phyloP scores from a whole-genome alignment of 805 yeast genomes.

The Hanseniaspora pseudoguilliermondii region DNA sequence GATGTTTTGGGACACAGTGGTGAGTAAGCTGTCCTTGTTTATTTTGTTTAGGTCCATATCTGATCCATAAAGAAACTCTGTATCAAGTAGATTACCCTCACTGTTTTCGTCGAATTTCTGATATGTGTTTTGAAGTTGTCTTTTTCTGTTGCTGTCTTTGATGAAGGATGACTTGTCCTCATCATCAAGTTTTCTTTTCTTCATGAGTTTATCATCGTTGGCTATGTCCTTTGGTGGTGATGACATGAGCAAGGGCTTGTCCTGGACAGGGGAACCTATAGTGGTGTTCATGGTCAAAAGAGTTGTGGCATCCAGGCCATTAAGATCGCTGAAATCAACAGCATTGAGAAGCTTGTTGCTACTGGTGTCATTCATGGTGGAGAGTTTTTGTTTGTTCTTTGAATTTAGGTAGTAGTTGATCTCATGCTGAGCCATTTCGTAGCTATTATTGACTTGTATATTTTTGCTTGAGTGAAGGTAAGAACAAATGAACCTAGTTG shows the following conservation, averaged over 20 bases:
- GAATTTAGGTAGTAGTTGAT: background rate
- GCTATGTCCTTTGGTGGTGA: constrained; percentile 1
- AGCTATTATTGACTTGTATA: too few species aligned
- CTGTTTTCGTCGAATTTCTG: background rate
- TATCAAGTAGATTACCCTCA: background rate
- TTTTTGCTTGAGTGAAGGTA: too few species aligned
- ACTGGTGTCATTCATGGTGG: background rate
- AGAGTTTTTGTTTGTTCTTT: background rate
- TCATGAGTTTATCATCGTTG: background rate
- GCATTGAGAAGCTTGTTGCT: constrained; percentile 4
- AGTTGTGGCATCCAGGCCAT: background rate
- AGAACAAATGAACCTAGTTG: too few species aligned
- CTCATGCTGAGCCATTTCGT: background rate
- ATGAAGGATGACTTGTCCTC: background rate
- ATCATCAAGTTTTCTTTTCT: constrained; percentile 1
- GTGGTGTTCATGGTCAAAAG: background rate
- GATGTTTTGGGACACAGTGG: background rate
- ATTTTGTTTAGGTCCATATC: background rate
- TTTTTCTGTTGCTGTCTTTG: background rate
- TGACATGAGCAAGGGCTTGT: background rate
- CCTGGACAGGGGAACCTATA: background rate
- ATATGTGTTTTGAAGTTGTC: background rate
- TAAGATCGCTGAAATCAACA: background rate
- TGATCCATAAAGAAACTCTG: background rate
- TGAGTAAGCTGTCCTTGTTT: background rate